phyloP scores from a whole-genome alignment of 768 basidiomycete genomes.

The Pleurotus eryngii region DNA sequence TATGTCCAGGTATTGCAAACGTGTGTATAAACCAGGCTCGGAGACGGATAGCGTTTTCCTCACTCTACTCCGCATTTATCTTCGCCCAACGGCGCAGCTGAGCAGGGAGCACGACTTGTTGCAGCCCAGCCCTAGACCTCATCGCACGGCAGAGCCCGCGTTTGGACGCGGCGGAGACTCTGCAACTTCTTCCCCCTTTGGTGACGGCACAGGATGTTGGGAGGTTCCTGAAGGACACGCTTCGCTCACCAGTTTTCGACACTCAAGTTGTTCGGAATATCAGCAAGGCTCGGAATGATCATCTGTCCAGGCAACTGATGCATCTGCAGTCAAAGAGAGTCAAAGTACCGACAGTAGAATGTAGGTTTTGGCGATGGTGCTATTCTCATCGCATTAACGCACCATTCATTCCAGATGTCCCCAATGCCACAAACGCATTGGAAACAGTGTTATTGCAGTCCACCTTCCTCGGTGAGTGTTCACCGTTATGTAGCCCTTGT shows the following conservation, averaged over 20 bases:
- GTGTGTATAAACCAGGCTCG: conserved; percentile 59
- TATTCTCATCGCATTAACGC: too few relatives aligned
- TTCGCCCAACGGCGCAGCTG: conserved; percentile 60
- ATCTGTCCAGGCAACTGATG: conserved; percentile 71
- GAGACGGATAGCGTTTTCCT: conserved; percentile 71
- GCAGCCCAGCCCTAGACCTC: conserved; percentile 82
- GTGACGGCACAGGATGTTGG: conserved; percentile 80
- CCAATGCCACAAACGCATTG: conserved; percentile 91
- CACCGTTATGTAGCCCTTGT: background rate
- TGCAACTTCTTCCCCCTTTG: conserved; percentile 86
- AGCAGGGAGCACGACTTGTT: conserved; percentile 50
- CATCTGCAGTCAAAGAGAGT: conserved; percentile 76
- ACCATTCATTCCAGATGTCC: conserved; percentile 63
- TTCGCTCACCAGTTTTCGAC: conserved; percentile 67
- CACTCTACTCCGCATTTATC: conserved; percentile 82
- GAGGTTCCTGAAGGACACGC: conserved; percentile 70
- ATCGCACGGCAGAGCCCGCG: conserved; percentile 82
- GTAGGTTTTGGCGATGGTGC: conserved; percentile 44
- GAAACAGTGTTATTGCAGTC: conserved; percentile 90
- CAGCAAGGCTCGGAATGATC: conserved; percentile 72
- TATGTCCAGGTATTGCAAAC: conserved; percentile 78
- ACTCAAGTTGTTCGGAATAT: conserved; percentile 67
- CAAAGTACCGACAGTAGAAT: conserved; percentile 91
- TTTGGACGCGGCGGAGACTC: conserved; percentile 76
- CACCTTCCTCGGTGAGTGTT: conserved; percentile 76